These are phyloP conservation scores for Eudorina sp. DNA, from an alignment of 139 green algal species.

Conservation along the genomic window DNA sequence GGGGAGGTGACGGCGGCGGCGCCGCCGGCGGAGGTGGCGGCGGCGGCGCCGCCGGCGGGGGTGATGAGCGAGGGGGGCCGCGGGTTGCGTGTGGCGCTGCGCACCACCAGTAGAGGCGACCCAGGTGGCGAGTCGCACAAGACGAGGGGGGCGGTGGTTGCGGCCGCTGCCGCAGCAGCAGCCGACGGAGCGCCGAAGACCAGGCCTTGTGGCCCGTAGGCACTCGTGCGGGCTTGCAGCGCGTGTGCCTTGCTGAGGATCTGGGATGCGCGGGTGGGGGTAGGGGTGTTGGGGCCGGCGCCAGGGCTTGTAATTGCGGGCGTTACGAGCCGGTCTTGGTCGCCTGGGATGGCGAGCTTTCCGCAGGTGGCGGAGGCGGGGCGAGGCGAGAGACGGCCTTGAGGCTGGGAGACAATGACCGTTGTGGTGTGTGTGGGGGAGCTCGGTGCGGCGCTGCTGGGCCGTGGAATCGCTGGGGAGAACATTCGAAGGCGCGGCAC, in stretches of 20 bases:
- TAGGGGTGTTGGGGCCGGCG: neutral
- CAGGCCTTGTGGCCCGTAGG: neutral
- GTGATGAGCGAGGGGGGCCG: neutral
- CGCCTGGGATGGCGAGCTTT: neutral
- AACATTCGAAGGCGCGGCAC: neutral
- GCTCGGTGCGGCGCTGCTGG: neutral
- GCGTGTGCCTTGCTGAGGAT: conserved; percentile 1
- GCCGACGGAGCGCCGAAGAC: neutral
- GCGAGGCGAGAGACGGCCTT: neutral
- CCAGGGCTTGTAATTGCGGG: neutral
- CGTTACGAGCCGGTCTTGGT: neutral
- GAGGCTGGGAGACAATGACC: neutral
- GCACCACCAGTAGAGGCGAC: conserved; percentile 2
- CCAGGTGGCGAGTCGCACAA: neutral
- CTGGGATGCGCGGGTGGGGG: neutral
- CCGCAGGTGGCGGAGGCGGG: neutral
- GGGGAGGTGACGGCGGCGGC: neutral
- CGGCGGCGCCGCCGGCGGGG: neutral
- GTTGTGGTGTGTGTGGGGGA: neutral
- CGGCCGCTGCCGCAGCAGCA: neutral
- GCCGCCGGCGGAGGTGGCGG: neutral
- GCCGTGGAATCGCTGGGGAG: neutral
- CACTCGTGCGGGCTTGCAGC: neutral
- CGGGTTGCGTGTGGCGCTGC: neutral
- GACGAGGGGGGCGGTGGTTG: no score